Percentiles rank a stretch among this genome's conserved stretches.
Evolutionary conservation across 2,329 filamentous ascomycete genomes (phyloP).

Genomic region (Gliomastix tumulicola): DNA sequence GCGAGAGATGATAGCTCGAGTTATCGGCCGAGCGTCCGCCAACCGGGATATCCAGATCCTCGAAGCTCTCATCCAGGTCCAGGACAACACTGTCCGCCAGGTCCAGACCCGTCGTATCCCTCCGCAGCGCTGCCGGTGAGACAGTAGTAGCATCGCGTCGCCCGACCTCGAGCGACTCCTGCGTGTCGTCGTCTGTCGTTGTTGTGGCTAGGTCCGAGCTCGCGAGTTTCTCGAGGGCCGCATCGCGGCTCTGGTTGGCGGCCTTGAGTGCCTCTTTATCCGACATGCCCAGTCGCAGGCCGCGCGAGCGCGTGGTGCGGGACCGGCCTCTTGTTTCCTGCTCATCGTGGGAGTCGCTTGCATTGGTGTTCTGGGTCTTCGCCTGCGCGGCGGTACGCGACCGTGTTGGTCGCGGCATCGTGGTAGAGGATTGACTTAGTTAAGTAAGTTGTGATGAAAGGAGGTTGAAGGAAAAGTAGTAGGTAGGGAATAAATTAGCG

Average conservation of each 20-base stretch:
- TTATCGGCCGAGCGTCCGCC: conserved; percentile 31
- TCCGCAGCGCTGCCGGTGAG: conserved; percentile 12
- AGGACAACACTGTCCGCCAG: conserved; percentile 28
- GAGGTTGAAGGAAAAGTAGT: too few species aligned
- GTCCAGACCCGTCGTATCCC: conserved; percentile 19
- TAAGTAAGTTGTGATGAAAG: too few species aligned
- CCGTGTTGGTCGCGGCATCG: conserved; percentile 6
- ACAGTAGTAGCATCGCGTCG: conserved; percentile 1
- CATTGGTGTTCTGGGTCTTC: neutral
- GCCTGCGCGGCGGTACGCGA: conserved; percentile 2
- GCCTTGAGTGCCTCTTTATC: conserved; percentile 17
- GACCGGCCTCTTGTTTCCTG: conserved; percentile 10
- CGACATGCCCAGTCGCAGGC: conserved; percentile 9
- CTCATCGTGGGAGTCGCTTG: neutral
- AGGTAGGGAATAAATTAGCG: too few species aligned
- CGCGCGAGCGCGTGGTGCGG: conserved; percentile 14
- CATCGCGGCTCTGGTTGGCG: conserved; percentile 22
- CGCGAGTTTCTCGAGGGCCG: conserved; percentile 25
- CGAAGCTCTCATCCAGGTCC: conserved; percentile 40
- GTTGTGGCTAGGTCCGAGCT: conserved; percentile 22
- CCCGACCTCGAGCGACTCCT: neutral
- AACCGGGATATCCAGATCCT: conserved; percentile 18
- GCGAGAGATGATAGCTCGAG: conserved; percentile 15
- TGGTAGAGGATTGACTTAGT: too few species aligned
- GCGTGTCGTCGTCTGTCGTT: neutral